These are phyloP conservation scores for Diplodia corticola DNA, from an alignment of 2,329 filamentous ascomycete genomes.

Conservation along the genomic window DNA sequence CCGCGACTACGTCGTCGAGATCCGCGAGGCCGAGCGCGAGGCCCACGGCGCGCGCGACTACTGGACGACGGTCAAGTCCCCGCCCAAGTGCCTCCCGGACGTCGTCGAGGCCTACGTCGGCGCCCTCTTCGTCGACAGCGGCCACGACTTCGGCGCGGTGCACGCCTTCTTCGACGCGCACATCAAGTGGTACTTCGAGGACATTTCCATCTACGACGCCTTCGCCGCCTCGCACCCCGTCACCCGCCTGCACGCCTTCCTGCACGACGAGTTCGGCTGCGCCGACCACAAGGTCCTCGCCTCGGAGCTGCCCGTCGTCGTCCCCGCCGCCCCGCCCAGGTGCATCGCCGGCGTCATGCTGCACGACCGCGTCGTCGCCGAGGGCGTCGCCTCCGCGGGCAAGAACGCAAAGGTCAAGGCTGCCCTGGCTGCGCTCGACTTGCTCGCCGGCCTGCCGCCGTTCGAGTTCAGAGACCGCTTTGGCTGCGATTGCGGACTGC, in stretches of 20 bases:
- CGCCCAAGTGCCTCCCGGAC: conserved; percentile 79
- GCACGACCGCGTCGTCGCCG: conserved; percentile 68
- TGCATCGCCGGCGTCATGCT: conserved; percentile 74
- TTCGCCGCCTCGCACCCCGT: conserved; percentile 84
- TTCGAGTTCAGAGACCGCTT: conserved; percentile 62
- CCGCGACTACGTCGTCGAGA: conserved; percentile 56
- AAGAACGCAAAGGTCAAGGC: conserved; percentile 72
- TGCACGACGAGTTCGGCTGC: conserved; percentile 68
- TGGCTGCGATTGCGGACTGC: conserved; percentile 62
- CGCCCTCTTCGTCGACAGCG: conserved; percentile 86
- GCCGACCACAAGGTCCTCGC: conserved; percentile 51
- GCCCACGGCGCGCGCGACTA: conserved; percentile 37
- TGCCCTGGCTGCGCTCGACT: conserved; percentile 59
- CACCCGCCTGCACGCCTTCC: conserved; percentile 66
- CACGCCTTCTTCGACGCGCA: conserved; percentile 74
- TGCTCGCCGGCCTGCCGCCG: conserved; percentile 51
- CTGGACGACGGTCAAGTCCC: conserved; percentile 51
- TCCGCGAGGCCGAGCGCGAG: conserved; percentile 55
- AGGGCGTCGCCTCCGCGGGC: conserved; percentile 61
- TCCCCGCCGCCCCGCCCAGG: conserved; percentile 43
- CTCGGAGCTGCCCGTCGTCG: conserved; percentile 45
- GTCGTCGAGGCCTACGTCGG: conserved; percentile 87
- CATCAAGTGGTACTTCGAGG: conserved; percentile 74
- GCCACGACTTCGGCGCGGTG: conserved; percentile 73
- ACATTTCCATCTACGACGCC: conserved; percentile 84